Evolutionary conservation across 495 filamentous ascomycete genomes (phyloP).

Genomic region (Penicillium malachiteum): DNA sequence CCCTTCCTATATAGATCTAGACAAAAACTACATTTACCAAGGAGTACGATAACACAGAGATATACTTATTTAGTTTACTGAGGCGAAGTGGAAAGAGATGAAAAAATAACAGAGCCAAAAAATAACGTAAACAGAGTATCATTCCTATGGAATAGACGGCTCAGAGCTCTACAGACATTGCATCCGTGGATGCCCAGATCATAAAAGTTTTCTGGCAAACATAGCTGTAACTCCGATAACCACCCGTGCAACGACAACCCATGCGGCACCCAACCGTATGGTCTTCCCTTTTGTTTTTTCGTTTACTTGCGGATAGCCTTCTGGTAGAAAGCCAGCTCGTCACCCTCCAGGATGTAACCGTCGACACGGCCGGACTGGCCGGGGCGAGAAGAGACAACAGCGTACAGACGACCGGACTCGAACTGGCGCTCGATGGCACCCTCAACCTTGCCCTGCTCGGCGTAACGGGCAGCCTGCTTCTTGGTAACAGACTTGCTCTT

Average conservation of each 20-base stretch:
- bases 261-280: conserved; percentile 24
- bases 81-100: not conserved
- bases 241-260: conserved; percentile 40
- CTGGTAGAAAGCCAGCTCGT: conserved; percentile 99
- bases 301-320: conserved; percentile 94
- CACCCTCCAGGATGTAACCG: conserved; percentile 98
- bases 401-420: conserved; percentile 95
- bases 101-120: conserved; percentile 16
- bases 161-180: conserved; percentile 47
- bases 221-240: conserved; percentile 50
- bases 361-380: conserved; percentile 95
- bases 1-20: not conserved
- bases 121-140: conserved; percentile 32
- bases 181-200: conserved; percentile 45
- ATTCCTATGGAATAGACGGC: conserved; percentile 42
- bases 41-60: not conserved
- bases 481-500: conserved; percentile 90
- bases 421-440: conserved; percentile 91
- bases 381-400: conserved; percentile 85
- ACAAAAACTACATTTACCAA: not conserved
- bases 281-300: conserved; percentile 37
- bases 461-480: conserved; percentile 88
- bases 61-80: not conserved
- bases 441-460: conserved; percentile 88
- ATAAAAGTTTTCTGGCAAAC: conserved; percentile 41